Conservation (phyloP, 73 alveolate genomes). For the Paramecium caudatum region DNA sequence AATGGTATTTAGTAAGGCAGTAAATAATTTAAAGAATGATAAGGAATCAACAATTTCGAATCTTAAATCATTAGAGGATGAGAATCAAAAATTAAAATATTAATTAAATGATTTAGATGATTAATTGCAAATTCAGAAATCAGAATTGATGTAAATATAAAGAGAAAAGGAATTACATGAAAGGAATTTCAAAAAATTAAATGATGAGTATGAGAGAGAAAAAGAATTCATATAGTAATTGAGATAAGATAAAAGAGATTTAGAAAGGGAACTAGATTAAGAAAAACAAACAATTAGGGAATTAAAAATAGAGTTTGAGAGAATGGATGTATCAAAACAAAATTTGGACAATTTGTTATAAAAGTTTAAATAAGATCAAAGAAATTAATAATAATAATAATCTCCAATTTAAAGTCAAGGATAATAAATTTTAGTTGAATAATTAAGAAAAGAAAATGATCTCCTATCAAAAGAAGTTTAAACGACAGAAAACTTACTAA, state of each 20-base stretch:
- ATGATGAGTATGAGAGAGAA: slow-evolving; percentile 46
- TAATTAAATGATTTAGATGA: slow-evolving; percentile 67
- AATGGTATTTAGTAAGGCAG: slow-evolving; percentile 65
- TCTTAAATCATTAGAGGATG: slow-evolving; percentile 39
- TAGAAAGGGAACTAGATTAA: slow-evolving; percentile 53
- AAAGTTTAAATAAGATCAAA: slow-evolving; percentile 35
- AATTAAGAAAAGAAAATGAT: slow-evolving; percentile 45
- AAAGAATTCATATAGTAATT: not conserved
- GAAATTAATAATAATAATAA: not conserved
- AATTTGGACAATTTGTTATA: slow-evolving; percentile 32
- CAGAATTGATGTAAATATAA: not conserved
- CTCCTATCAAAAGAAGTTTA: not conserved
- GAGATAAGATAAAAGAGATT: not conserved
- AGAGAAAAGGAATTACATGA: slow-evolving; percentile 60
- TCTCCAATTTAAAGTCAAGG: not conserved
- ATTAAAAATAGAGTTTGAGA: slow-evolving; percentile 22
- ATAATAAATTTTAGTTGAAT: not conserved
- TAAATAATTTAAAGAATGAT: slow-evolving; percentile 58
- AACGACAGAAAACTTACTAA: slow-evolving; percentile 38
- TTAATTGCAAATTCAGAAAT: not conserved
- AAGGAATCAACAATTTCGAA: slow-evolving; percentile 33
- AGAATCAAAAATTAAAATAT: slow-evolving; percentile 37
- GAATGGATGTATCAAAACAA: slow-evolving; percentile 53
- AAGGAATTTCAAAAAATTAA: slow-evolving; percentile 17
- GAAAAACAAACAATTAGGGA: slow-evolving; percentile 19